A percentile compares a stretch with the other conserved stretches of the same genome.
These are phyloP conservation scores for Croton setiger DNA, from an alignment of 441 rosid genomes.

Conservation along the genomic window DNA sequence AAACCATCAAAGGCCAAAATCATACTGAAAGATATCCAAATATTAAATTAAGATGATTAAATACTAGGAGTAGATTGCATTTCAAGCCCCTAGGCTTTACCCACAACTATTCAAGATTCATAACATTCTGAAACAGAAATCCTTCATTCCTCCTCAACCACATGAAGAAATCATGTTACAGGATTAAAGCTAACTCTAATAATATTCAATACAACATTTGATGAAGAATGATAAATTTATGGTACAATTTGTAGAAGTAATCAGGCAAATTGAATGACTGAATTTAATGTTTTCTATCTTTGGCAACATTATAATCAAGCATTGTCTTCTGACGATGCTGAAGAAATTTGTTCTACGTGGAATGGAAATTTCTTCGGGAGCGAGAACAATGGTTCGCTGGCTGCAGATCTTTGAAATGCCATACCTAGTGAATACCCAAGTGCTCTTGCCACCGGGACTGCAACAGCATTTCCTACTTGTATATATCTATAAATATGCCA, in stretches of 20 bases:
- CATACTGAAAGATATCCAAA: too few relatives aligned
- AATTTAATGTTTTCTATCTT: background rate
- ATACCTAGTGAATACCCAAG: slow-evolving; percentile 50
- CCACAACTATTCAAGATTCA: background rate
- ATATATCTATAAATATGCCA: slow-evolving; percentile 36
- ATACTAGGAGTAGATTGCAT: background rate
- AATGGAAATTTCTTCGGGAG: slow-evolving; percentile 39
- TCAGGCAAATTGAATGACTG: background rate
- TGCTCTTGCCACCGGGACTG: slow-evolving; percentile 69
- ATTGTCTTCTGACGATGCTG: slow-evolving; percentile 31
- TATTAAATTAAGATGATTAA: too few relatives aligned
- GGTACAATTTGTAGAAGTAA: background rate
- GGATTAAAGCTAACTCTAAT: background rate
- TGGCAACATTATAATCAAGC: background rate
- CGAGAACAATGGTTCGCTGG: slow-evolving; percentile 29
- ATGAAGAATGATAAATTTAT: background rate
- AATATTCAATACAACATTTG: background rate
- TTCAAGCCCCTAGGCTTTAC: background rate
- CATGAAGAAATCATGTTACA: background rate
- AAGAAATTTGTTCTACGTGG: slow-evolving; percentile 9
- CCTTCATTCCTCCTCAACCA: background rate
- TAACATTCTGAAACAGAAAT: background rate
- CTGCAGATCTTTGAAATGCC: slow-evolving; percentile 36
- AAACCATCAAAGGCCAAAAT: too few relatives aligned
- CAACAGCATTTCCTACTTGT: slow-evolving; percentile 79